Percentiles rank a stretch among this genome's conserved stretches.
Conservation (phyloP, 1,284 basidiomycete species). For the Cutaneotrichosporon cyanovorans region DNA sequence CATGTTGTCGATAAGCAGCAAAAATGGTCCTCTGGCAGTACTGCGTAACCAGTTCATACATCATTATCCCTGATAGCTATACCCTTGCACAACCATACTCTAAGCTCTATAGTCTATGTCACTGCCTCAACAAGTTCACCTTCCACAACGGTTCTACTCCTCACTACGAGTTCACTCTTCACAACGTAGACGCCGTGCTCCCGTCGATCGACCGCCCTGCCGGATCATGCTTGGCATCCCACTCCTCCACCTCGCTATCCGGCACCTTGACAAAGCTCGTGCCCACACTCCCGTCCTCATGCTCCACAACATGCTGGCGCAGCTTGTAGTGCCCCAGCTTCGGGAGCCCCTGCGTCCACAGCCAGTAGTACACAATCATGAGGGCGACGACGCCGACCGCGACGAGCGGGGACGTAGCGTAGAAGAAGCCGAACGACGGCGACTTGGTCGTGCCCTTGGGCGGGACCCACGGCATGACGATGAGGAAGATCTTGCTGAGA, state of each 20-base stretch:
- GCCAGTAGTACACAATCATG: constrained; percentile 42
- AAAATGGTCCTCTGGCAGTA: too few species aligned
- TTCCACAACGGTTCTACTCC: too few species aligned
- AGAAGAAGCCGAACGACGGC: constrained; percentile 42
- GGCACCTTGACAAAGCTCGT: constrained; percentile 18
- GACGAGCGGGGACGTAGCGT: constrained; percentile 36
- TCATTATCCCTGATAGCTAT: too few species aligned
- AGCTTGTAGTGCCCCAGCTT: constrained; percentile 37
- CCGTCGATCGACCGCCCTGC: too few species aligned
- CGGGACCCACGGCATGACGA: constrained; percentile 50
- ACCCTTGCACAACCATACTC: too few species aligned
- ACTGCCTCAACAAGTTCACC: too few species aligned
- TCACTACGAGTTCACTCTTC: too few species aligned
- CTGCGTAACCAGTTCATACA: too few species aligned
- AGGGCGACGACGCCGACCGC: constrained; percentile 27
- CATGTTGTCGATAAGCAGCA: too few species aligned
- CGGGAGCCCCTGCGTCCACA: constrained; percentile 44
- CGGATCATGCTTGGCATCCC: constrained; percentile 14
- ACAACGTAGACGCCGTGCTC: too few species aligned
- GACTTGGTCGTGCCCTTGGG: constrained; percentile 30
- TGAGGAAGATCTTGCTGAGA: constrained; percentile 46
- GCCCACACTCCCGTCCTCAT: constrained; percentile 28
- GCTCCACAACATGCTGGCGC: constrained; percentile 32
- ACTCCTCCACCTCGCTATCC: constrained; percentile 14
- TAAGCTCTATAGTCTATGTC: too few species aligned